phyloP scores from a whole-genome alignment of 306 rosid genomes.

The Crotalaria pallida region DNA sequence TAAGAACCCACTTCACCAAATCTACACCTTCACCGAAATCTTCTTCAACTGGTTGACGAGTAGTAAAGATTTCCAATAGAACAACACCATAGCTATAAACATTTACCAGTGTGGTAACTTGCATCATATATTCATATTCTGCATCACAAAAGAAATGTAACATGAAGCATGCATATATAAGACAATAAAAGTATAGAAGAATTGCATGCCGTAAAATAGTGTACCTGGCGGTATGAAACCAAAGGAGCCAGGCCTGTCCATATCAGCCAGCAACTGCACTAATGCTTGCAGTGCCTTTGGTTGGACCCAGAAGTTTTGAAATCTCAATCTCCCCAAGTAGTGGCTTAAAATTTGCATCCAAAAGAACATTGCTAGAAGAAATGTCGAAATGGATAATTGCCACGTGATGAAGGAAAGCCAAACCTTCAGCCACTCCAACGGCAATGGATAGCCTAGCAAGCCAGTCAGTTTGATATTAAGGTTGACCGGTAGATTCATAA shows the following conservation, averaged over 20 bases:
- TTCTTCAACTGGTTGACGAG: constrained; percentile 85
- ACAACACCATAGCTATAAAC: constrained; percentile 96
- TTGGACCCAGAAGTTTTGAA: constrained; percentile 91
- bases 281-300: constrained; percentile 93
- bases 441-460: constrained; percentile 79
- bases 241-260: constrained; percentile 97
- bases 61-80: constrained; percentile 87
- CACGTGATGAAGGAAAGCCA: constrained; percentile 89
- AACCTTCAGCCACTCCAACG: constrained; percentile 90
- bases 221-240: constrained; percentile 99
- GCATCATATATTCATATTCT: constrained; percentile 99
- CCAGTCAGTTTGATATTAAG: constrained; percentile 92
- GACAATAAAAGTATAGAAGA: neutral
- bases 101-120: constrained; percentile 96
- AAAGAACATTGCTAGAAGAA: constrained; percentile 78
- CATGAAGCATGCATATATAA: neutral
- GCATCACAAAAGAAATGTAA: constrained; percentile 23
- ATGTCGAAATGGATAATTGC: constrained; percentile 95
- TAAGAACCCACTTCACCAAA: constrained; percentile 96
- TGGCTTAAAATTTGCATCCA: constrained; percentile 79
- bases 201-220: constrained; percentile 1
- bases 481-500: constrained; percentile 64
- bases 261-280: constrained; percentile 99
- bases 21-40: constrained; percentile 89
- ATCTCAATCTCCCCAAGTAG: constrained; percentile 93